These are phyloP conservation scores for Neofusicoccum sp. DNA, from an alignment of 2,329 filamentous ascomycete genomes.

Conservation along the genomic window DNA sequence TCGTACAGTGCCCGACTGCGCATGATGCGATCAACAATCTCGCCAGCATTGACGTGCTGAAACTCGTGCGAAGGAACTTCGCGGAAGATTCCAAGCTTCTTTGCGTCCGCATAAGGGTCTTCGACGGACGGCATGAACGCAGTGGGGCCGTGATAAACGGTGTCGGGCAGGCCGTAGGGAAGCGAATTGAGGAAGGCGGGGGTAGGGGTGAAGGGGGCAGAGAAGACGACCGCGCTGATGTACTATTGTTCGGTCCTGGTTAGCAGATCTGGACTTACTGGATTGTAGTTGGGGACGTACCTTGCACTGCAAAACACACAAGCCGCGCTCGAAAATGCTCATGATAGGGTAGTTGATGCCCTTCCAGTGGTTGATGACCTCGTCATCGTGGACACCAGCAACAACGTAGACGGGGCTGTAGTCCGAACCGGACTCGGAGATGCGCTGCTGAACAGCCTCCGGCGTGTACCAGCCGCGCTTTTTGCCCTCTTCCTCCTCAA, in stretches of 20 bases:
- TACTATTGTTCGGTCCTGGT: constrained; percentile 58
- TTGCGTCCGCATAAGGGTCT: constrained; percentile 72
- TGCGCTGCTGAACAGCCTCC: constrained; percentile 64
- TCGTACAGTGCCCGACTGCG: constrained; percentile 86
- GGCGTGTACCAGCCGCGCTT: constrained; percentile 74
- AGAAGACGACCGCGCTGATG: constrained; percentile 84
- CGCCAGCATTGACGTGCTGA: constrained; percentile 83
- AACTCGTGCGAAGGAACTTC: constrained; percentile 79
- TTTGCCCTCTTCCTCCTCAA: constrained; percentile 70
- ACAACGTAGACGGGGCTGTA: constrained; percentile 86
- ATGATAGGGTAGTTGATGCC: constrained; percentile 99
- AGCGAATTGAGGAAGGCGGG: constrained; percentile 72
- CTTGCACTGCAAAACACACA: constrained; percentile 94
- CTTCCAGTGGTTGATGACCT: constrained; percentile 95
- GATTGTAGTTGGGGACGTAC: constrained; percentile 52
- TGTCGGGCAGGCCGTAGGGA: constrained; percentile 69
- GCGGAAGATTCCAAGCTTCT: constrained; percentile 80
- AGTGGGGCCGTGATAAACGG: constrained; percentile 95
- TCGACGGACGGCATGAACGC: constrained; percentile 73
- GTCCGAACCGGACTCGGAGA: constrained; percentile 66
- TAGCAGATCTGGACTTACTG: neutral
- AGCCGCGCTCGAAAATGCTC: constrained; percentile 95
- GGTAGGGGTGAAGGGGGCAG: constrained; percentile 85
- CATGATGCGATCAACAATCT: constrained; percentile 90
- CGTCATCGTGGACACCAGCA: constrained; percentile 90